A percentile compares a stretch with the other conserved stretches of the same genome.
Evolutionary conservation across 257 asterid species (phyloP).

Genomic region (Cruciata laevipes): DNA sequence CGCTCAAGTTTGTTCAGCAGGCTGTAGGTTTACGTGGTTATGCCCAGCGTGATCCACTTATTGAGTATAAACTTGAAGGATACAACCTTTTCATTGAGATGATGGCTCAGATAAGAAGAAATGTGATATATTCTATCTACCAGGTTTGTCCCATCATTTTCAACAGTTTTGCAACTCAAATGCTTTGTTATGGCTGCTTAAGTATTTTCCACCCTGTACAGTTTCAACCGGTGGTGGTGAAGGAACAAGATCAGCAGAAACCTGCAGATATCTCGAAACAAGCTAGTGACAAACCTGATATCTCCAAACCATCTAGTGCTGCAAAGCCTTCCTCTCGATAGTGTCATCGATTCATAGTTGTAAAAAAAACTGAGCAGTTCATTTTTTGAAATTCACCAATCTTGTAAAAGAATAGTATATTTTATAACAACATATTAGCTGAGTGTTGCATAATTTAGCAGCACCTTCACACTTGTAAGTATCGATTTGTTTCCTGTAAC

Average conservation of each 20-base stretch:
- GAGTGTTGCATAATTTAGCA: conserved; percentile 1
- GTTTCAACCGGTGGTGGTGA: conserved; percentile 86
- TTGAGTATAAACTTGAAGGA: conserved; percentile 95
- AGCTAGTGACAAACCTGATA: background rate
- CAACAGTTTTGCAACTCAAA: background rate
- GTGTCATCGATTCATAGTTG: conserved; percentile 2
- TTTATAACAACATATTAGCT: too few species aligned
- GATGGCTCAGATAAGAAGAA: conserved; percentile 97
- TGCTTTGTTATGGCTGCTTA: conserved; percentile 8
- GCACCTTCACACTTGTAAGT: background rate
- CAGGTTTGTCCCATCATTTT: conserved; percentile 44
- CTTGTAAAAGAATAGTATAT: too few species aligned
- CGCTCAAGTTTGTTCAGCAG: conserved; percentile 97
- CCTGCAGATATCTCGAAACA: conserved; percentile 11
- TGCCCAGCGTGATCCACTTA: conserved; percentile 98
- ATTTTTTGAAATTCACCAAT: background rate
- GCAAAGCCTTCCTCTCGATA: conserved; percentile 19
- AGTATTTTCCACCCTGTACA: conserved; percentile 26
- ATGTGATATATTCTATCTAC: conserved; percentile 89
- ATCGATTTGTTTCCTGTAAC: background rate
- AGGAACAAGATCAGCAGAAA: conserved; percentile 48
- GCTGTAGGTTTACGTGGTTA: conserved; percentile 96
- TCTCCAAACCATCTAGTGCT: too few species aligned
- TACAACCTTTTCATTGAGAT: conserved; percentile 96
- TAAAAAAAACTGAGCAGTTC: background rate